Evolutionary conservation across 2,329 filamentous ascomycete species (phyloP), one percentile per base, ranked within the genome.

Genomic region (Pseudogymnoascus sp.): DNA sequence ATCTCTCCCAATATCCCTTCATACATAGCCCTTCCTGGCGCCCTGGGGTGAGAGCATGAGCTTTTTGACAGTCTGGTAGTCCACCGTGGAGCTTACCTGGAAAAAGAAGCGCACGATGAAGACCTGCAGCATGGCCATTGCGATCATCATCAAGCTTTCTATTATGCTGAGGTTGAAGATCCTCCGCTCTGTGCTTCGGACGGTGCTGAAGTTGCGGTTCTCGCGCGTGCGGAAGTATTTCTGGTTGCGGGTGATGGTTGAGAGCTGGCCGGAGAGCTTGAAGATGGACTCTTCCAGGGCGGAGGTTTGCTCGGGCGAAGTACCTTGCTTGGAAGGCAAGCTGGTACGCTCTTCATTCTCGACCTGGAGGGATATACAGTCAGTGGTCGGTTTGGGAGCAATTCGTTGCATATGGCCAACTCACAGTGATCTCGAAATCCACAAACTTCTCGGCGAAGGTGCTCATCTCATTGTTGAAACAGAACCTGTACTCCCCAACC

Each of bases 191-290:
- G 95, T 99, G 79, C 93, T 97, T 76, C 91, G 85, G 71, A 99
- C 95, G 9, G 95, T 99, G 79, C 91, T 96, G 79, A 99, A 97
- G 79, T 99, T 99, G 66, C 95, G 86, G 83, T 99, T 99, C 82
- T 99, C 95, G 69, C 95, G 88, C 2, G 95, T 99, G 67, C 96
- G 90, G 87, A 99, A 99, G 82, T 99, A 99, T 77, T 99, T 99
- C 74, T 99, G 95, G 80, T 96, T 97, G 72, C 95, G 86, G 44
- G 90, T 92, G 74, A 99, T 95, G 66, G 93, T 97, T 13, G 92
- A 96, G 60, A 99, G 80, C 74, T 96, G 91, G 67, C 91, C 88
- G 11, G 92, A 96, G 65, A 99, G 83, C 80, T 96, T 97, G 81
- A 95, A 91, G 71, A 97, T 89, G 42, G 91, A 93, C 79, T 99